Percentiles rank a stretch among this genome's conserved stretches.
Conservation (phyloP, 371 early-diverging fungal species). For the Saksenaea oblongispora region DNA sequence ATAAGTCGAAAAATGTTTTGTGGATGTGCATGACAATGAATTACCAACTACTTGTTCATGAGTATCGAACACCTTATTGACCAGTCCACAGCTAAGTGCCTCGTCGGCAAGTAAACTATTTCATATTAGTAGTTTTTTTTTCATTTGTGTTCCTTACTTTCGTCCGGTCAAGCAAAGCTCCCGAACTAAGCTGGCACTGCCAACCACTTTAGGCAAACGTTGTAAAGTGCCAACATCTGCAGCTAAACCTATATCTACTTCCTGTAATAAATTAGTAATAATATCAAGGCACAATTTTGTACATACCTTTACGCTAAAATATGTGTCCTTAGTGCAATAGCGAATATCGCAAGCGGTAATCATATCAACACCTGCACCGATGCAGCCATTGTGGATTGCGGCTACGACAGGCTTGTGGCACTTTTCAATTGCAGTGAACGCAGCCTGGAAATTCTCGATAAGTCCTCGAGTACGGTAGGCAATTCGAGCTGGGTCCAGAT, state of each 20-base stretch:
- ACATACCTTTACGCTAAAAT: conserved; percentile 78
- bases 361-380: conserved; percentile 91
- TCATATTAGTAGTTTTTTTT: not conserved
- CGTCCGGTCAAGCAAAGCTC: conserved; percentile 89
- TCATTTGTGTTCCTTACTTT: conserved; percentile 37
- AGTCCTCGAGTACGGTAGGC: conserved; percentile 47
- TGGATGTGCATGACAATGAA: not conserved
- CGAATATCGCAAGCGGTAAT: conserved; percentile 93
- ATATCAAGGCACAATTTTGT: no score
- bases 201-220: conserved; percentile 92
- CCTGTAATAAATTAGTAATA: conserved; percentile 31
- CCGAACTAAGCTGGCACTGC: conserved; percentile 87
- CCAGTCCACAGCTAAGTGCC: conserved; percentile 80
- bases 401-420: conserved; percentile 91
- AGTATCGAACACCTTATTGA: conserved; percentile 66
- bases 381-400: conserved; percentile 85
- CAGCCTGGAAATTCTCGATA: conserved; percentile 64
- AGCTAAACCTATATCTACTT: conserved; percentile 91
- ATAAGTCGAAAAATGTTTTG: not conserved
- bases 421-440: conserved; percentile 75
- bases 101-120: conserved; percentile 71
- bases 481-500: conserved; percentile 50
- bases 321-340: conserved; percentile 76
- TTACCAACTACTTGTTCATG: conserved; percentile 56
- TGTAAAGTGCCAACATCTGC: conserved; percentile 92